These are phyloP conservation scores for Trichoderma semiorbis DNA, from an alignment of 2,329 filamentous ascomycete species.

Conservation along the genomic window DNA sequence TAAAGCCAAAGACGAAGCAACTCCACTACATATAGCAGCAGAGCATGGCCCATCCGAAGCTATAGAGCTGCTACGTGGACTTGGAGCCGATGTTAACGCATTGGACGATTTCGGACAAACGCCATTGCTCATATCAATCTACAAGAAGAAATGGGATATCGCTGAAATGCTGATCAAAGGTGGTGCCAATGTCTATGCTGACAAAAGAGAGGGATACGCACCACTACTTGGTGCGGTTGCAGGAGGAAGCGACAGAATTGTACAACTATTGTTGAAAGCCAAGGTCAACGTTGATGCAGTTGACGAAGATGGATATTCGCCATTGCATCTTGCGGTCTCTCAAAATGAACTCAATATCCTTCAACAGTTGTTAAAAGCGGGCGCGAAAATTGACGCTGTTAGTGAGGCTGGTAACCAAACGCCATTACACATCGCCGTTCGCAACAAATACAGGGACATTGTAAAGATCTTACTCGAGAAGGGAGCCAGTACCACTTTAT, in stretches of 20 bases:
- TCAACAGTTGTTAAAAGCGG: not conserved
- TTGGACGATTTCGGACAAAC: not conserved
- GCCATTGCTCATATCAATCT: not conserved
- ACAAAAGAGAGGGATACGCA: not conserved
- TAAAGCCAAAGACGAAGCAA: not conserved
- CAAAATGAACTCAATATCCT: not conserved
- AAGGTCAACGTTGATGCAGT: not conserved
- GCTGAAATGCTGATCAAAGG: not conserved
- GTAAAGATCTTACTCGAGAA: not conserved
- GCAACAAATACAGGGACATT: rapidly evolving
- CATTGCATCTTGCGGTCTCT: not conserved
- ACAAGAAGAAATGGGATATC: not conserved
- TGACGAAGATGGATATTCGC: not conserved
- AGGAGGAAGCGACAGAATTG: not conserved
- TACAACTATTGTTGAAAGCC: not conserved
- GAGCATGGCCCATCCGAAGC: not conserved
- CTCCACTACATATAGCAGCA: not conserved
- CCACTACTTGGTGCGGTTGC: not conserved
- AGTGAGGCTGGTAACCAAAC: not conserved
- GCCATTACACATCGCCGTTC: not conserved
- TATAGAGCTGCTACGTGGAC: not conserved
- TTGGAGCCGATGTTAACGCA: not conserved
- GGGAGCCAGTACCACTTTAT: not conserved
- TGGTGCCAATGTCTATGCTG: not conserved
- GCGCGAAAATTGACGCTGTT: not conserved